A percentile compares a stretch with the other conserved stretches of the same genome.
Conservation (phyloP, 164 flowering plant species). For the Vitis riparia region DNA sequence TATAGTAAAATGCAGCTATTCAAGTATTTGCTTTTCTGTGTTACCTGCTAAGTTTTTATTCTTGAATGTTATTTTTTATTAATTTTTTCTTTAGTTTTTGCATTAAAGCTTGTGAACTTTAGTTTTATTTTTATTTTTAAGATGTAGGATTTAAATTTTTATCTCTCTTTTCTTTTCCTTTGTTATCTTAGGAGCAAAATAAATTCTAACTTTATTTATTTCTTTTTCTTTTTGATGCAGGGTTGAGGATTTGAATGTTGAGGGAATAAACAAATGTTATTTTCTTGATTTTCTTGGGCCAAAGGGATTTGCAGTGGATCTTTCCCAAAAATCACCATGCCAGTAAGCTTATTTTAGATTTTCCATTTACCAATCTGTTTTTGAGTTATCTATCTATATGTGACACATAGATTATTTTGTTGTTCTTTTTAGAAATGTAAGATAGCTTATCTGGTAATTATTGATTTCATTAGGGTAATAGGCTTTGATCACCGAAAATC, state of each 20-base stretch:
- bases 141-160: background rate
- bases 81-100: too few species aligned
- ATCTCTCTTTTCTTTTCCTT: background rate
- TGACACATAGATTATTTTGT: background rate
- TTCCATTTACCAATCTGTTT: background rate
- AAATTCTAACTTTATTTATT: background rate
- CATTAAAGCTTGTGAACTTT: too few species aligned
- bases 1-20: too few species aligned
- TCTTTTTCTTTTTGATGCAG: slow-evolving; percentile 28
- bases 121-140: too few species aligned
- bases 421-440: background rate
- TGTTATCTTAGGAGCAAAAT: background rate
- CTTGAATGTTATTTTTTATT: too few species aligned
- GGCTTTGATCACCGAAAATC: slow-evolving; percentile 81
- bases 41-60: too few species aligned
- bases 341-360: slow-evolving; percentile 31
- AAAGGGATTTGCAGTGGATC: slow-evolving; percentile 50
- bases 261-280: slow-evolving; percentile 67
- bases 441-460: background rate
- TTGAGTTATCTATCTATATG: background rate
- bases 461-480: slow-evolving; percentile 44
- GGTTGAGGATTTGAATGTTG: slow-evolving; percentile 61
- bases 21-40: too few species aligned
- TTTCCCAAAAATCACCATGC: slow-evolving; percentile 40
- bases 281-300: slow-evolving; percentile 86